A percentile compares a stretch with the other conserved stretches of the same genome.
These are phyloP conservation scores for Cystobasidium onofrii DNA, from an alignment of 768 basidiomycete species.

Conservation along the genomic window DNA sequence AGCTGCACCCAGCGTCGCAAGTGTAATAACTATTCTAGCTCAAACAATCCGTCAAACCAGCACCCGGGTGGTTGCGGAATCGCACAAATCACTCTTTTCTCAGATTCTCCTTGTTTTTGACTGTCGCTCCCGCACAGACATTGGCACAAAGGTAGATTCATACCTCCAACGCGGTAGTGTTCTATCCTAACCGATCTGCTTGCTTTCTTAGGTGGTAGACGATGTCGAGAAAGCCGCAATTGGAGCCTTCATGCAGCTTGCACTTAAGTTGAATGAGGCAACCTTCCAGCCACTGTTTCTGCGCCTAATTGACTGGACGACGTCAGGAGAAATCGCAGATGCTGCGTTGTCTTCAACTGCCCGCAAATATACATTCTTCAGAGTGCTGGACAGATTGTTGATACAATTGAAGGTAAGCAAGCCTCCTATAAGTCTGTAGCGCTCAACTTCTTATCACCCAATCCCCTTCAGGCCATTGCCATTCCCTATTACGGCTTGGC, in stretches of 20 bases:
- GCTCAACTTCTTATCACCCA: not conserved
- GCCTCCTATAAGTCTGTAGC: not conserved
- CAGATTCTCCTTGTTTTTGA: slow-evolving; percentile 73
- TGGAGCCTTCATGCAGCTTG: slow-evolving; percentile 73
- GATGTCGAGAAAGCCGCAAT: slow-evolving; percentile 50
- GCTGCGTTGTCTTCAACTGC: slow-evolving; percentile 43
- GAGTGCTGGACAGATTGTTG: slow-evolving; percentile 63
- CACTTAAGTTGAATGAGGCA: slow-evolving; percentile 84
- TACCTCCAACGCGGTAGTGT: slow-evolving; percentile 1
- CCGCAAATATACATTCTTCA: slow-evolving; percentile 65
- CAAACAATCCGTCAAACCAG: slow-evolving; percentile 59
- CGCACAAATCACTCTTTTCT: slow-evolving; percentile 62
- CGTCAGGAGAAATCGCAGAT: slow-evolving; percentile 49
- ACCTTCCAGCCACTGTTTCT: slow-evolving; percentile 87
- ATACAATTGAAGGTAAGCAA: slow-evolving; percentile 75
- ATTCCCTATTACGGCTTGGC: slow-evolving; percentile 77
- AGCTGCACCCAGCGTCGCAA: slow-evolving; percentile 50
- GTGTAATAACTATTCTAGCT: slow-evolving; percentile 55
- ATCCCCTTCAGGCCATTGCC: slow-evolving; percentile 61
- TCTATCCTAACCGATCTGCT: not conserved
- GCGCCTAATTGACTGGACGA: slow-evolving; percentile 89
- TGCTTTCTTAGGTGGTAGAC: slow-evolving; percentile 23
- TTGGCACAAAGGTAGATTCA: not conserved
- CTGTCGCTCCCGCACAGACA: slow-evolving; percentile 44
- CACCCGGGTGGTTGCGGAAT: slow-evolving; percentile 58